A percentile compares a stretch with the other conserved stretches of the same genome.
These are phyloP conservation scores for Epichloe glyceriae DNA, from an alignment of 2,329 filamentous ascomycete genomes.

Conservation along the genomic window DNA sequence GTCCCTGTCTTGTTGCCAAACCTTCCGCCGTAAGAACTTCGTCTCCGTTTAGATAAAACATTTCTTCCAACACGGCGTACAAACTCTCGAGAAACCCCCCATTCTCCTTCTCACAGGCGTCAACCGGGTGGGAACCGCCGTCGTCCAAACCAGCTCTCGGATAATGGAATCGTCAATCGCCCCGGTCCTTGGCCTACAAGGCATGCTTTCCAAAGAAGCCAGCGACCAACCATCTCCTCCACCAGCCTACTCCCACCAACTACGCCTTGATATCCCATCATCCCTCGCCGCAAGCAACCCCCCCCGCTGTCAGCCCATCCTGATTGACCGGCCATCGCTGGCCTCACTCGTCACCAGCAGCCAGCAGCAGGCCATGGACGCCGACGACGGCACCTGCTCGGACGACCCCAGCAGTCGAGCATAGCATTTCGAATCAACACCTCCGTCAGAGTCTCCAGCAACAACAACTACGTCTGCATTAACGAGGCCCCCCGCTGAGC, in stretches of 20 bases:
- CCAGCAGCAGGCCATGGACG: background rate
- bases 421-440: conserved; percentile 36
- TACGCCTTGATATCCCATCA: conserved; percentile 3
- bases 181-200: background rate
- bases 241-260: conserved; percentile 18
- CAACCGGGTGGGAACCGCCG: too few species aligned
- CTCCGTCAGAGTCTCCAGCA: conserved; percentile 30
- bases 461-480: conserved; percentile 36
- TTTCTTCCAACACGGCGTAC: too few species aligned
- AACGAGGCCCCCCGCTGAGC: conserved; percentile 22
- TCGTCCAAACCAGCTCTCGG: too few species aligned
- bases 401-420: conserved; percentile 16
- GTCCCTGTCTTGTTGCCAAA: too few species aligned
- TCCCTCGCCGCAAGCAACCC: background rate
- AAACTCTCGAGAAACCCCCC: too few species aligned
- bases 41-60: too few species aligned
- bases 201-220: conserved; percentile 6
- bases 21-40: too few species aligned
- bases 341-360: background rate
- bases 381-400: background rate
- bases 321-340: background rate
- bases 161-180: conserved; percentile 2
- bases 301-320: background rate
- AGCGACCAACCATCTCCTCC: conserved; percentile 13
- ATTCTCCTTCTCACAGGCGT: too few species aligned